Evolutionary conservation across 495 filamentous ascomycete species (phyloP), one percentile per base, ranked within the genome.

Genomic region (Astrothelium macrocarpum): DNA sequence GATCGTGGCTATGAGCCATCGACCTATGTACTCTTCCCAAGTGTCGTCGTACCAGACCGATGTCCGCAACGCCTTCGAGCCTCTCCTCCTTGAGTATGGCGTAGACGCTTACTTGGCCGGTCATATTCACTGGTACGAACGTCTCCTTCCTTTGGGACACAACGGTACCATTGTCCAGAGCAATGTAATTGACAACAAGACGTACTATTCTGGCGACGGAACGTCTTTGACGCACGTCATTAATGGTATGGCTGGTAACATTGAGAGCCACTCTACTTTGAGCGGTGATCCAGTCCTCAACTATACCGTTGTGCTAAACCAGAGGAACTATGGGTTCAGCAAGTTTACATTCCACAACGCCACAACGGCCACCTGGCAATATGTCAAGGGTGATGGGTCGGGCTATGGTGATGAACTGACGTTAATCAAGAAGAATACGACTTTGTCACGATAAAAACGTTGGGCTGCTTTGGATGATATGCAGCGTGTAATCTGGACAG

Each of bases 231-330:
- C 71, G 16, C 72, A 75, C 60, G 65, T 75, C 20, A 68, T 74
- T 63, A 73, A 72, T 59, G 71, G 71, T 43, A 68, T 68, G 62
- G 72, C 71, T 20, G 72, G 72, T 60, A 74, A 74, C 61, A 70
- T 75, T 56, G 71, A 75, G 64, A 67, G 65, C 39, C 68, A 71
- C 59, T 62, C 53, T 26, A 73, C 71, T 10, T 65, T 81, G 59
- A 67, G 67, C 65, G 36, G 46, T 9, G 73, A 71, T 60, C 63
- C 64, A 0, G 45, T 73, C 2, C 66, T 75, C 1, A 74, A 77
- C 46, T 78, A 82, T 65, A 81, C 78, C 16, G 75, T 75, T 32
- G 68, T 78, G 1, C 75, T 83, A n/a, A 77, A 82, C 65, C 73
- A 71, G 58, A 65, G 67, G 49, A 67, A 82, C 62, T 83, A 74